Evolutionary conservation across 2,329 filamentous ascomycete species (phyloP).

Genomic region (Ceratocystis destructans): DNA sequence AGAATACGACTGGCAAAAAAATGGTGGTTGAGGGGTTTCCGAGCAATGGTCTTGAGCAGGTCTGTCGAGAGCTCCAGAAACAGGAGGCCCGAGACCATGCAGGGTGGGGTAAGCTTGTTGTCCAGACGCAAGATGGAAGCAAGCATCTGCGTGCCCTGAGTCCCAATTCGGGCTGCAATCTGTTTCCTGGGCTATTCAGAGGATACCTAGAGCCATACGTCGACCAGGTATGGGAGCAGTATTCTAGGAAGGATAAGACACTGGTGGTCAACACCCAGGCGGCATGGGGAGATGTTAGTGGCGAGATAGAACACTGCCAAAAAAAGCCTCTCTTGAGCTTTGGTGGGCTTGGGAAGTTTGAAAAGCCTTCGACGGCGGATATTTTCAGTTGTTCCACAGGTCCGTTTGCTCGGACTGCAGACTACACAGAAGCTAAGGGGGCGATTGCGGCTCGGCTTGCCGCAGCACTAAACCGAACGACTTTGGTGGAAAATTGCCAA

Average conservation of each 20-base stretch:
- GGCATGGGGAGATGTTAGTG: slow-evolving; percentile 36
- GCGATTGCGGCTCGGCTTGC: slow-evolving; percentile 60
- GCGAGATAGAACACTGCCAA: slow-evolving; percentile 28
- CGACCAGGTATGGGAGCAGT: slow-evolving; percentile 39
- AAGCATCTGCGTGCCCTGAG: slow-evolving; percentile 38
- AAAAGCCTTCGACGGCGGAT: slow-evolving; percentile 34
- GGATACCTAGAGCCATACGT: slow-evolving; percentile 40
- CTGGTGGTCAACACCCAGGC: slow-evolving; percentile 42
- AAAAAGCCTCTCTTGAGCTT: slow-evolving; percentile 29
- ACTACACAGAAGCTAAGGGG: slow-evolving; percentile 35
- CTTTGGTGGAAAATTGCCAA: slow-evolving; percentile 40
- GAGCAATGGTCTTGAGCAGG: slow-evolving; percentile 31
- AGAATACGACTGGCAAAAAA: slow-evolving; percentile 32
- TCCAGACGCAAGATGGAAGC: slow-evolving; percentile 29
- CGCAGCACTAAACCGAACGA: slow-evolving; percentile 63
- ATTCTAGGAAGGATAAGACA: slow-evolving; percentile 26
- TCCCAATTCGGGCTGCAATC: slow-evolving; percentile 37
- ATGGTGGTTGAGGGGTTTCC: slow-evolving; percentile 39
- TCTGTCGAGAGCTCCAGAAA: slow-evolving; percentile 33
- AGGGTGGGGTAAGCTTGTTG: slow-evolving; percentile 40
- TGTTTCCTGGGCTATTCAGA: slow-evolving; percentile 33
- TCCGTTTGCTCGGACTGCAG: slow-evolving; percentile 37
- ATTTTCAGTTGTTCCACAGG: slow-evolving; percentile 43
- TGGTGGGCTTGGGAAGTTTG: slow-evolving; percentile 29
- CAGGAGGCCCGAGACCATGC: slow-evolving; percentile 35